Conservation (phyloP, 2,329 filamentous ascomycete species). For the Talaromyces sp. region DNA sequence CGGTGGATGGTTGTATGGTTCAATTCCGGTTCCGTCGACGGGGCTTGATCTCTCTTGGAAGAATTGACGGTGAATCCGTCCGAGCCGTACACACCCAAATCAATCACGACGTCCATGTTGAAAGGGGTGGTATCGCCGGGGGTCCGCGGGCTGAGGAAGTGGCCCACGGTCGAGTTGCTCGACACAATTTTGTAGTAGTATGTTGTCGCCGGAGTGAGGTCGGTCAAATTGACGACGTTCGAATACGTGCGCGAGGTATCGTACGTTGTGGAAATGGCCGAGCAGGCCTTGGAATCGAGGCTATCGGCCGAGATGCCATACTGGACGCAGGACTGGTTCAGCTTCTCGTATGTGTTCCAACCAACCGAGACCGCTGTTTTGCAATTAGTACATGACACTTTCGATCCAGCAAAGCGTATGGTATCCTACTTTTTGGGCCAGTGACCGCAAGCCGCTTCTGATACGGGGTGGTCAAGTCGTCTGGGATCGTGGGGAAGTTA, state of each 20-base stretch:
- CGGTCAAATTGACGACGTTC: slow-evolving; percentile 44
- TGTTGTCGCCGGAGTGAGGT: slow-evolving; percentile 46
- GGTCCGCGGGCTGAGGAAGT: slow-evolving; percentile 49
- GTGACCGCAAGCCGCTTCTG: slow-evolving; percentile 51
- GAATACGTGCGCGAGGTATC: slow-evolving; percentile 49
- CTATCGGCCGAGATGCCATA: slow-evolving; percentile 43
- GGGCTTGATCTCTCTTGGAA: slow-evolving; percentile 46
- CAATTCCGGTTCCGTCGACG: slow-evolving; percentile 44
- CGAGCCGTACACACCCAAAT: slow-evolving; percentile 50
- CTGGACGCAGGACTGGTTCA: slow-evolving; percentile 44
- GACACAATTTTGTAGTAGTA: slow-evolving; percentile 58
- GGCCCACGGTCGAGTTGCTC: slow-evolving; percentile 48
- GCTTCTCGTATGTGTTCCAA: slow-evolving; percentile 52
- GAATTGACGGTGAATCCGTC: slow-evolving; percentile 48
- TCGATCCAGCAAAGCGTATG: not conserved
- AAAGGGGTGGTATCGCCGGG: slow-evolving; percentile 53
- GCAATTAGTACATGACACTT: slow-evolving; percentile 45
- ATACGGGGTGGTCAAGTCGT: slow-evolving; percentile 47
- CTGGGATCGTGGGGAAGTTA: slow-evolving; percentile 42
- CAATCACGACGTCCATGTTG: slow-evolving; percentile 47
- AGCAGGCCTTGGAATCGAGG: slow-evolving; percentile 41
- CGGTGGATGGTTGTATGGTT: slow-evolving; percentile 56
- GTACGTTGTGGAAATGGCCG: slow-evolving; percentile 45
- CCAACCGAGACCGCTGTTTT: slow-evolving; percentile 14
- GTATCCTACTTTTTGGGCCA: slow-evolving; percentile 41